Evolutionary conservation across 2,329 filamentous ascomycete species (phyloP).

Genomic region (Nigrospora oryzae): DNA sequence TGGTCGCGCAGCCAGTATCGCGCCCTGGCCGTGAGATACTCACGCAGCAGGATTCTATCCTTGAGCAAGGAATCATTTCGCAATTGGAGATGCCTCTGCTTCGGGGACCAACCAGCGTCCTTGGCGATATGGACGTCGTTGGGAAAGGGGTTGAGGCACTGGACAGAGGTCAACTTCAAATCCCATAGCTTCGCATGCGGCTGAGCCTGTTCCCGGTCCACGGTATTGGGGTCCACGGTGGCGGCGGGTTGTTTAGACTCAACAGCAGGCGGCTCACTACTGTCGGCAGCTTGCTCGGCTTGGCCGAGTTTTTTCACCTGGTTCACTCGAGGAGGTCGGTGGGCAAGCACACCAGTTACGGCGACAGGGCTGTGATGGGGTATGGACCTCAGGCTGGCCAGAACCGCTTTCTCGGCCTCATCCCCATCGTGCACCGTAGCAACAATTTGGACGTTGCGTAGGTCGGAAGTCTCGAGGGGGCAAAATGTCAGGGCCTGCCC

Average conservation of each 20-base stretch:
- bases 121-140: slow-evolving; percentile 68
- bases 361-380: slow-evolving; percentile 44
- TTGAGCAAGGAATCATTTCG: slow-evolving; percentile 63
- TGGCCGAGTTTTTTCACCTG: background rate
- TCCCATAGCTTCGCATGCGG: slow-evolving; percentile 31
- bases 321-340: slow-evolving; percentile 7
- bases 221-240: background rate
- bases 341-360: slow-evolving; percentile 30
- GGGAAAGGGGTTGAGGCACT: slow-evolving; percentile 64
- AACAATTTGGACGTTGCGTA: slow-evolving; percentile 27
- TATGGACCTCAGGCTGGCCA: slow-evolving; percentile 34
- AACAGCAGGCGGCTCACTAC: background rate
- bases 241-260: background rate
- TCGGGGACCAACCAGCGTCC: slow-evolving; percentile 64
- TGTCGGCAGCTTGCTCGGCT: background rate
- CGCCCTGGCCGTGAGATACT: slow-evolving; percentile 31
- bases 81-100: slow-evolving; percentile 76
- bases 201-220: background rate
- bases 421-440: slow-evolving; percentile 35
- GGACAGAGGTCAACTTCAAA: slow-evolving; percentile 52
- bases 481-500: slow-evolving; percentile 66
- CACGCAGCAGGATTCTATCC: slow-evolving; percentile 63
- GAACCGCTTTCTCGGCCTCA: slow-evolving; percentile 21
- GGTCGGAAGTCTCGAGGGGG: slow-evolving; percentile 29
- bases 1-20: slow-evolving; percentile 37